Evolutionary conservation across 305 asterid species (phyloP), one percentile per base, ranked within the genome.

Genomic region (Fraxinus greggii): DNA sequence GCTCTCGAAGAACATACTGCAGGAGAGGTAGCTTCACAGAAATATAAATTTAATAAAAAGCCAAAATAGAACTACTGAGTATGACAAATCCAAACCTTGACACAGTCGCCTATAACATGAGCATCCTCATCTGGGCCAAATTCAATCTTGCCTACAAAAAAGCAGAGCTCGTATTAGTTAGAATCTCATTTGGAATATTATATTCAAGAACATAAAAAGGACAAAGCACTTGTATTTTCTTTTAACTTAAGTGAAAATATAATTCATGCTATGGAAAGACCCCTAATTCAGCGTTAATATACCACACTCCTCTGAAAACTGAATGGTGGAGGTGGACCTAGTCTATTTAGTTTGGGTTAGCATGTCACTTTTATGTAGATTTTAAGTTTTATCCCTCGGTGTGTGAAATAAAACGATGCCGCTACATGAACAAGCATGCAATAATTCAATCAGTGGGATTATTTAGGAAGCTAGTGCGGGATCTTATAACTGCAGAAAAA

Each of bases 1-100:
- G 91, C 92, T 97, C 98, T 73, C 99, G 92, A 77, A 97, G 99
- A 87, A 95, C 96, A 89, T 92, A 97, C 99, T 97, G 95, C 84
- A 92, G 79, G 82, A 81, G 65, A 70, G 72, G 80, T 65, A 77
- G 59, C 51, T 82, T 83, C 79, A 78, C 84, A 80, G 76, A 79
- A 59, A 70, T 70, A 7, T 79, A 78, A 77, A 80, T 80, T 81
- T 76, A 83, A 77, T 75, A 13, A 72, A 56, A 75, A 85, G 59
- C 65, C 77, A 79, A 35, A 80, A 56, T 42, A 74, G 24, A 79
- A 79, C 74, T 84, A 83, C 54, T 40, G 36, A 45, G 54, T 75
- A 78, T 7, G 45, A 48, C 78, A 42, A 78, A 19, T 72, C 45
- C 89, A 70, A 86, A 97, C 99, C 99, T 97, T 97, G 79, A 97